Conservation (phyloP, 2,329 filamentous ascomycete genomes). For the Aspergillus intermedius region DNA sequence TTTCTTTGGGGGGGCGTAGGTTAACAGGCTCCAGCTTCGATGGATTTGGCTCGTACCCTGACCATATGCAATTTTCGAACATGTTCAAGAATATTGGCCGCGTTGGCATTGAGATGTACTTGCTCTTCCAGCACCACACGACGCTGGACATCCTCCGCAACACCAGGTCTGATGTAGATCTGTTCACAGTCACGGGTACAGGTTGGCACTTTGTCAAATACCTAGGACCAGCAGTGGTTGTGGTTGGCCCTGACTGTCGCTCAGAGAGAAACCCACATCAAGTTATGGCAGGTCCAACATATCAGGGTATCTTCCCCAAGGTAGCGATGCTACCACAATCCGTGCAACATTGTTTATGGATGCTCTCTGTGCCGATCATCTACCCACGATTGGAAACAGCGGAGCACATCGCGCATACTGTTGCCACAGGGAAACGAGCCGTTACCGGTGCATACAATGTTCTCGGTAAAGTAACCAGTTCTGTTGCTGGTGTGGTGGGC, state of each 20-base stretch:
- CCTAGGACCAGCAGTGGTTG: conserved; percentile 81
- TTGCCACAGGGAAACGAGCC: conserved; percentile 91
- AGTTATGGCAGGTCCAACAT: conserved; percentile 92
- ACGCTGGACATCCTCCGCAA: conserved; percentile 89
- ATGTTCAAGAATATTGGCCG: conserved; percentile 98
- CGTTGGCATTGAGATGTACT: conserved; percentile 93
- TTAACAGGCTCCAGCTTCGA: conserved; percentile 62
- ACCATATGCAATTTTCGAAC: conserved; percentile 95
- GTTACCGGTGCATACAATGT: conserved; percentile 96
- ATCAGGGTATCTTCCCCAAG: conserved; percentile 95
- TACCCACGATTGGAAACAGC: conserved; percentile 89
- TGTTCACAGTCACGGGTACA: conserved; percentile 94
- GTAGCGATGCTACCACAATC: conserved; percentile 82
- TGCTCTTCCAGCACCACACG: conserved; percentile 97
- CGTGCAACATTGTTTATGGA: conserved; percentile 95
- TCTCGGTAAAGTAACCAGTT: conserved; percentile 88
- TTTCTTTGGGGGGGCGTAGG: not conserved
- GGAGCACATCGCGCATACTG: conserved; percentile 82
- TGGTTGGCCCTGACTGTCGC: conserved; percentile 83
- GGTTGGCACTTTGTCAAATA: conserved; percentile 99
- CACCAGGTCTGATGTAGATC: conserved; percentile 76
- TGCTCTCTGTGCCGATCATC: conserved; percentile 82
- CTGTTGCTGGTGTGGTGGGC: conserved; percentile 89
- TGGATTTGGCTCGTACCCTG: conserved; percentile 92
- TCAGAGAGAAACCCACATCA: conserved; percentile 86